Conservation (phyloP, 352 stramenopile species). For the Pythium monospermum region DNA sequence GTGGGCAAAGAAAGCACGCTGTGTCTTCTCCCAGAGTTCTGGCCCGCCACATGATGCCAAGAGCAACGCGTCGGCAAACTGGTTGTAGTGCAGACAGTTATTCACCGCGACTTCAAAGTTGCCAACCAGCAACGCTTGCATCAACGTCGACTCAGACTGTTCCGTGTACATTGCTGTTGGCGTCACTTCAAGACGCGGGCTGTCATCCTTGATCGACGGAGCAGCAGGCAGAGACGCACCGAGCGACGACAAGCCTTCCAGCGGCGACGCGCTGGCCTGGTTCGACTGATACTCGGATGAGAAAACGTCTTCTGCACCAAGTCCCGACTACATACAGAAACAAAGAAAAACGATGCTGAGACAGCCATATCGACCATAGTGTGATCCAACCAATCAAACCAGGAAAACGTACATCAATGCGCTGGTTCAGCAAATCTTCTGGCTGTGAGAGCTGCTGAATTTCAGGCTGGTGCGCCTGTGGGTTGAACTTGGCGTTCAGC, state of each 20-base stretch:
- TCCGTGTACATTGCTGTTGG: conserved; percentile 76
- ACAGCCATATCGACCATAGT: background rate
- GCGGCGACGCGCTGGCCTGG: conserved; percentile 1
- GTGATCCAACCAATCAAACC: background rate
- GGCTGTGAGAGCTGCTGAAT: conserved; percentile 8
- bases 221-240: conserved; percentile 27
- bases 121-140: conserved; percentile 95
- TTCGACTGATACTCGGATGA: conserved; percentile 51
- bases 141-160: conserved; percentile 90
- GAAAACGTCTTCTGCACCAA: conserved; percentile 75
- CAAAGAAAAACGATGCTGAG: conserved; percentile 11
- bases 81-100: conserved; percentile 93
- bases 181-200: conserved; percentile 61
- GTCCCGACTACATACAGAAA: conserved; percentile 33
- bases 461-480: conserved; percentile 26
- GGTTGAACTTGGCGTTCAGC: conserved; percentile 77
- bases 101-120: conserved; percentile 98
- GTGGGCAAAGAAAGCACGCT: conserved; percentile 92
- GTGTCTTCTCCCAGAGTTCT: conserved; percentile 95
- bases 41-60: conserved; percentile 90
- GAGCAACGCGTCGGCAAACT: conserved; percentile 95
- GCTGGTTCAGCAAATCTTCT: conserved; percentile 44
- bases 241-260: conserved; percentile 34
- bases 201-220: conserved; percentile 59
- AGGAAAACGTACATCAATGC: conserved; percentile 64